Base-by-base conservation (phyloP, 352 stramenopile genomes). In the Pythium periplocum region DNA sequence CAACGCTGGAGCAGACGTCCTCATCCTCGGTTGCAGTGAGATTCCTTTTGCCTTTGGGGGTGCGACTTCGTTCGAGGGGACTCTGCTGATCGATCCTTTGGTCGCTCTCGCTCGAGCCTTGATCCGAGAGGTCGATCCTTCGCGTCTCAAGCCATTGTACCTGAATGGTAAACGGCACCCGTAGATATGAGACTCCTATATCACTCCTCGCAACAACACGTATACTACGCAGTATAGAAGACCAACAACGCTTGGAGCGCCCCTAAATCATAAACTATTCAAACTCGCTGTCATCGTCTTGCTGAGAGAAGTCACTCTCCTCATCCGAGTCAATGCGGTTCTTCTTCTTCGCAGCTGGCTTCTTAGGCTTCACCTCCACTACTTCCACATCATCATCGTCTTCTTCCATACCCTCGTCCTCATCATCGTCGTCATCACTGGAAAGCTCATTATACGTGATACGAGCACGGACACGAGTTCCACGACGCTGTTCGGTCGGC, bases 221-320 rank as follows among this genome's bases (percentile, higher is more conserved):
- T 26, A 26, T 26, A 26, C 17, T 26, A 26, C 17, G 17, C 42
- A 36, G 34, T 52, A n/a, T 61, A 48, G 41, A 61, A 51, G 55
- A 51, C 48, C 38, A 8, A n/a, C 38, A 48, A 34, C 46, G 31
- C 2, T 30, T 6, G 35, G n/a, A 48, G 11, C 61, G 8, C 50
- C 31, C 4, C 8, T 50, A 11, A 10, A 12, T 10, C 34, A 8
- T 37, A 11, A n/a, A 32, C 42, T 55, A 73, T 31, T 79, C 68
- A 51, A 77, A 86, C 48, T 90, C 81, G 48, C 73, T 87, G 49
- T 83, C 77, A 6, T 83, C 73, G 36, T 69, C 73, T n/a, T 71
- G 69, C 41, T 76, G 66, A 11, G 64, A 73, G 40, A 84, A 64
- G 8, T 79, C 77, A 44, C 76, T 86, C 1, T 74, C 57, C 5